These are phyloP conservation scores for Drosera spatulata DNA, from an alignment of 179 eudicot genomes.

Conservation along the genomic window DNA sequence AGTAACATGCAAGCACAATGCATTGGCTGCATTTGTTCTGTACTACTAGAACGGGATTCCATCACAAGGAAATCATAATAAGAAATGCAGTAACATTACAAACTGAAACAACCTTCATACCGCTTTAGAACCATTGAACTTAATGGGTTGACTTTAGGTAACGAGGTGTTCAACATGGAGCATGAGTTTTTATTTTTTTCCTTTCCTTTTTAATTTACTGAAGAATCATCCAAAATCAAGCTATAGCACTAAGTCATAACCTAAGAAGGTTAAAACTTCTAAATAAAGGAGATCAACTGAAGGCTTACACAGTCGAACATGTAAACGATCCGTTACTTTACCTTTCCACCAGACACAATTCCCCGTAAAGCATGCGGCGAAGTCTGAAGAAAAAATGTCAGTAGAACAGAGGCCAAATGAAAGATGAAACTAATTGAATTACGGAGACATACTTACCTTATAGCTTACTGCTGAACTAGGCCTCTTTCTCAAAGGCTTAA, in stretches of 20 bases:
- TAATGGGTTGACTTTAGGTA: too few relatives aligned
- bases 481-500: neutral
- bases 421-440: slow-evolving; percentile 2
- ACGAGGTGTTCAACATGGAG: too few relatives aligned
- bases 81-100: too few relatives aligned
- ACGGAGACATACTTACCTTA: neutral
- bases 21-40: neutral
- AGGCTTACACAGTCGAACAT: neutral
- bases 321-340: slow-evolving; percentile 2
- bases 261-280: too few relatives aligned
- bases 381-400: slow-evolving; percentile 14
- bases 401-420: slow-evolving; percentile 2
- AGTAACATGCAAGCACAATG: neutral
- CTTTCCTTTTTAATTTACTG: too few relatives aligned
- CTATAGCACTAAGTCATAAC: too few relatives aligned
- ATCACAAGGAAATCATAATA: too few relatives aligned
- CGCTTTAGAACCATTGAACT: neutral
- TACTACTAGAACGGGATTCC: neutral
- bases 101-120: neutral
- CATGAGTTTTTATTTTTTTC: too few relatives aligned
- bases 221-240: too few relatives aligned
- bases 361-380: slow-evolving; percentile 13
- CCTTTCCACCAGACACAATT: slow-evolving; percentile 30
- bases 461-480: neutral
- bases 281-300: neutral